A percentile compares a stretch with the other conserved stretches of the same genome.
Evolutionary conservation across 2,329 filamentous ascomycete genomes (phyloP).

Genomic region (Amphichorda felina): DNA sequence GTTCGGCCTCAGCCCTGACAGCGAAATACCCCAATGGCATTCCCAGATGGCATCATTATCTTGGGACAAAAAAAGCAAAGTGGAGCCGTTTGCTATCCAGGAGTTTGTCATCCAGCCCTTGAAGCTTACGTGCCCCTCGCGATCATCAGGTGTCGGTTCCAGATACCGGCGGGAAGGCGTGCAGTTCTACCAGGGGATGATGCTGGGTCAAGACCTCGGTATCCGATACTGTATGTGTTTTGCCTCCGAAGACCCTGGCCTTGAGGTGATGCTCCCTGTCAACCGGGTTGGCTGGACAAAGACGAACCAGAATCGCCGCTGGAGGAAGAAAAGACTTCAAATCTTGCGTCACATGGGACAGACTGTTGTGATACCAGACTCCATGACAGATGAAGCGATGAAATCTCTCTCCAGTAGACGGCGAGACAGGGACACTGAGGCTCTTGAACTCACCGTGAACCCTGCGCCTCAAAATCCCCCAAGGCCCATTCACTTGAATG

Average conservation of each 20-base stretch:
- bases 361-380: constrained; percentile 24
- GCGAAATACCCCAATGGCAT: constrained; percentile 22
- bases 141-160: constrained; percentile 11
- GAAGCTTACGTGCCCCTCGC: constrained; percentile 7
- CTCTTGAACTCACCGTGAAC: no score
- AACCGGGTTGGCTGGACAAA: constrained; percentile 13
- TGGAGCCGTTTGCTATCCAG: constrained; percentile 1
- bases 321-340: constrained; percentile 14
- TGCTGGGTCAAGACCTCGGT: constrained; percentile 28
- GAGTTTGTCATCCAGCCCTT: constrained; percentile 11
- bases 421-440: no score
- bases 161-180: constrained; percentile 19
- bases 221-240: constrained; percentile 26
- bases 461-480: no score
- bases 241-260: constrained; percentile 10
- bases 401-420: neutral
- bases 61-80: constrained; percentile 3
- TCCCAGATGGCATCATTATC: constrained; percentile 19
- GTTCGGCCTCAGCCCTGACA: constrained; percentile 14
- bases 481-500: no score
- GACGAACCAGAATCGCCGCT: constrained; percentile 11
- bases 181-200: constrained; percentile 34
- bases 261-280: constrained; percentile 15
- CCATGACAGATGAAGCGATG: constrained; percentile 10
- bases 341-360: constrained; percentile 15